Evolutionary conservation across 176 grass and related monocot genomes (phyloP).

Genomic region (Stipa capillata): DNA sequence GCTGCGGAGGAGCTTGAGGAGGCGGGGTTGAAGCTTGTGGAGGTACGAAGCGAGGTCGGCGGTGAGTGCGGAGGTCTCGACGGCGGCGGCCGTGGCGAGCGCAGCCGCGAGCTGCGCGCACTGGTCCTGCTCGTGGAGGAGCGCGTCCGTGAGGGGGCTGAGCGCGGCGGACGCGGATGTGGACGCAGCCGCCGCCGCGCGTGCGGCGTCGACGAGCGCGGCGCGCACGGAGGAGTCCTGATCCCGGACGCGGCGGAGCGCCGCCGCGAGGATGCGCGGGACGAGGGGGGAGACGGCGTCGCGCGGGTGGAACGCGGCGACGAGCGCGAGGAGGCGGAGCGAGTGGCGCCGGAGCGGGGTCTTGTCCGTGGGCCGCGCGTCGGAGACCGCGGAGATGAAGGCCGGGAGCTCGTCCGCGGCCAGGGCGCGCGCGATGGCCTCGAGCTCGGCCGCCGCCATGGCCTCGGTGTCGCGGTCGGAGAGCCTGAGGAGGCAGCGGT

Average conservation of each 20-base stretch:
- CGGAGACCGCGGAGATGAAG: conserved; percentile 82
- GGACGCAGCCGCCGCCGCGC: conserved; percentile 51
- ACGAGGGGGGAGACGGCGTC: conserved; percentile 62
- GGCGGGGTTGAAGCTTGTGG: conserved; percentile 67
- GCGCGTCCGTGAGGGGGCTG: conserved; percentile 58
- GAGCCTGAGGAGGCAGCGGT: conserved; percentile 81
- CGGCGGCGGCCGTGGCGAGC: conserved; percentile 69
- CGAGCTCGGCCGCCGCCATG: conserved; percentile 87
- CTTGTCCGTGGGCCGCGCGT: conserved; percentile 86
- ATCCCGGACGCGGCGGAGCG: conserved; percentile 81
- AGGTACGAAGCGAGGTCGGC: conserved; percentile 59
- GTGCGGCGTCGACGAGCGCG: conserved; percentile 75
- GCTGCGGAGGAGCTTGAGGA: conserved; percentile 89
- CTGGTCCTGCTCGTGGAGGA: conserved; percentile 97
- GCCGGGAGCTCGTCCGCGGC: conserved; percentile 50
- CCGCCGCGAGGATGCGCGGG: conserved; percentile 75
- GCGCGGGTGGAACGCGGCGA: conserved; percentile 50
- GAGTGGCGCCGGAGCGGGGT: conserved; percentile 85
- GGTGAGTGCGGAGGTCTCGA: conserved; percentile 48
- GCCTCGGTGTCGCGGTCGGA: conserved; percentile 95
- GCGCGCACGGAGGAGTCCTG: conserved; percentile 94
- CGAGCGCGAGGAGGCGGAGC: conserved; percentile 65
- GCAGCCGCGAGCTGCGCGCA: conserved; percentile 75
- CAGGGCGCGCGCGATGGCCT: conserved; percentile 72
- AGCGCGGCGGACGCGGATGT: conserved; percentile 32